phyloP scores from a whole-genome alignment of 2,329 filamentous ascomycete genomes.

The Helotiales sp. region DNA sequence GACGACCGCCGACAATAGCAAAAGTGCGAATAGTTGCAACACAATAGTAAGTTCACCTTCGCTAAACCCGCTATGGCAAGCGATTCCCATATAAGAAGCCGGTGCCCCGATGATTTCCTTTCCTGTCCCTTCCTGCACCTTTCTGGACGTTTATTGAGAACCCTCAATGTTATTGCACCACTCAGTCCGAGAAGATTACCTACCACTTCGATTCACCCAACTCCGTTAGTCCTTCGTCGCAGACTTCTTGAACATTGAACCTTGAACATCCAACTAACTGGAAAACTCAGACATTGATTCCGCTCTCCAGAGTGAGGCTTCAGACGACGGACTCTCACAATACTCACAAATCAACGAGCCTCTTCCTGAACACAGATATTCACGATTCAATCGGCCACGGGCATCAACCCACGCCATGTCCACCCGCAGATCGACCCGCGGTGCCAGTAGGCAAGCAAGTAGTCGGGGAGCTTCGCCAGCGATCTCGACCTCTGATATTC shows the following conservation, averaged over 20 bases:
- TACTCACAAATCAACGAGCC: slow-evolving; percentile 1
- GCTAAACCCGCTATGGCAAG: slow-evolving; percentile 4
- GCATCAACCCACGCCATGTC: slow-evolving; percentile 32
- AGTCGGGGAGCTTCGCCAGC: slow-evolving; percentile 31
- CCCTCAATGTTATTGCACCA: neutral
- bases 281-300: neutral
- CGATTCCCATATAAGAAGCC: neutral
- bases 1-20: neutral
- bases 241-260: neutral
- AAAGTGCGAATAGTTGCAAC: slow-evolving; percentile 22
- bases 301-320: neutral
- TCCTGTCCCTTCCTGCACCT: neutral
- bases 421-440: slow-evolving; percentile 35
- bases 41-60: slow-evolving; percentile 34
- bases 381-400: neutral
- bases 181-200: neutral
- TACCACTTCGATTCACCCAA: neutral
- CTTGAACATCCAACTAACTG: neutral
- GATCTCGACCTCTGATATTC: slow-evolving; percentile 26
- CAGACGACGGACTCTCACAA: neutral
- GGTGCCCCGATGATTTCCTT: neutral
- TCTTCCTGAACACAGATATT: neutral
- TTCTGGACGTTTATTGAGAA: neutral
- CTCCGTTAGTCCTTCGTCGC: neutral
- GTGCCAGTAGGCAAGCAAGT: slow-evolving; percentile 33